phyloP scores from a whole-genome alignment of 257 asterid genomes.

The Knoxia roxburghii region DNA sequence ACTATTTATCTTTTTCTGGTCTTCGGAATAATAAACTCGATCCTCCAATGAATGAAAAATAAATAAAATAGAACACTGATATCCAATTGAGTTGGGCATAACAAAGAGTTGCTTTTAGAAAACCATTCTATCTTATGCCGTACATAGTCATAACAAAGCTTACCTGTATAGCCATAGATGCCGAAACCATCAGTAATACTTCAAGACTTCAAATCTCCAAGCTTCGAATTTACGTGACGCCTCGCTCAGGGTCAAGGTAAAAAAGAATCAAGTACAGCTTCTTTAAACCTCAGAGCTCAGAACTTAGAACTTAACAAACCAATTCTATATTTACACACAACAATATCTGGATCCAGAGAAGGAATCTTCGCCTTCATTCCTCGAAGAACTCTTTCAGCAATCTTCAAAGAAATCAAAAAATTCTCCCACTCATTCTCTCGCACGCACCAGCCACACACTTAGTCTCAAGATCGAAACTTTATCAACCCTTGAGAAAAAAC shows the following conservation, averaged over 20 bases:
- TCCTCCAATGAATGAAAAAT: background rate
- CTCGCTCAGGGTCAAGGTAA: conserved; percentile 3
- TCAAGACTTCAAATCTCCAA: conserved; percentile 12
- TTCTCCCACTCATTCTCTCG: background rate
- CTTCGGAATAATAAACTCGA: background rate
- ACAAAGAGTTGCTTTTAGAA: background rate
- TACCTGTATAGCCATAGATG: conserved; percentile 46
- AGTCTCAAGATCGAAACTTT: conserved; percentile 10
- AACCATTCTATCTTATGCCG: background rate
- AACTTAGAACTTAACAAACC: conserved; percentile 4
- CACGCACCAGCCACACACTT: conserved; percentile 2
- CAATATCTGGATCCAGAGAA: conserved; percentile 11
- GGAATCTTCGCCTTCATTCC: background rate
- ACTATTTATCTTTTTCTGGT: background rate
- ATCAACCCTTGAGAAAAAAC: conserved; percentile 1
- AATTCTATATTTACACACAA: conserved; percentile 10
- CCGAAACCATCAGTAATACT: conserved; percentile 26
- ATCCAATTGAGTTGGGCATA: conserved; percentile 1
- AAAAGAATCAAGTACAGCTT: background rate
- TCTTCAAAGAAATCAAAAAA: background rate
- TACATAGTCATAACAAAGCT: conserved; percentile 1
- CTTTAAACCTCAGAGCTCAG: background rate
- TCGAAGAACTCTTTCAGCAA: background rate
- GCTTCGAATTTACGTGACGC: conserved; percentile 3
- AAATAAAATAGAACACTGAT: background rate